Evolutionary conservation across 2,329 filamentous ascomycete genomes (phyloP), one percentile per base, ranked within the genome.

Genomic region (Esteya vermicola): DNA sequence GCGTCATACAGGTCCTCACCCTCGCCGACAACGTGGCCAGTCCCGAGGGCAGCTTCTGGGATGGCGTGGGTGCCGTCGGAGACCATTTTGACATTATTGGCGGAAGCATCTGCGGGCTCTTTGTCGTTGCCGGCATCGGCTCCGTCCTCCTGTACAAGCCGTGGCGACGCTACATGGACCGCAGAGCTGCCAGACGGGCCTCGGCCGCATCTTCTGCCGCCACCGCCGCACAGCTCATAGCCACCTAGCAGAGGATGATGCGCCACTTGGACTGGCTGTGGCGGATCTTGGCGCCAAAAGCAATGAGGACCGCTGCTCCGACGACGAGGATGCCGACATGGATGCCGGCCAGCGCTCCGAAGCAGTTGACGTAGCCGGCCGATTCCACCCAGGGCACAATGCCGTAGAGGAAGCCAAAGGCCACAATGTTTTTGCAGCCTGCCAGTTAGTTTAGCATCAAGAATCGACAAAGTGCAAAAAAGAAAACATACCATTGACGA

Each of bases 21-120:
- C 65, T 96, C 9, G 68, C 85, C 2, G 65, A 84, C 40, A 85
- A 88, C 51, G 78, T 89, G 1, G 79, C 81, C 0, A 67, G 81
- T 39, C 81, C 83, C 0, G 61, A 69, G 14, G 86, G 85, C 0
- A 58, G 57, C n/a, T 95, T 96, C 58, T 96, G 91, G 91, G 78
- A 93, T 39, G 88, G 86, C 1, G 81, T 96, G 0, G 72, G 75
- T 37, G 72, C 67, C 1, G 76, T 81, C 1, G 77, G 82, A 0
- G 84, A 94, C 47, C 70, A 86, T 54, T 94, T 85, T 50, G 85
- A 93, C 57, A 72, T 89, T 44, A 78, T 94, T 34, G 86, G 88
- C 9, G 91, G 84, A 1, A 72, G 71, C 14, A 94, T 98, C 26
- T 94, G 88, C 47, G 86, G 78, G 0, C 67, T 84, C 0, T 96